Evolutionary conservation across 768 basidiomycete species (phyloP).

Genomic region (Cytidiella melzeri): DNA sequence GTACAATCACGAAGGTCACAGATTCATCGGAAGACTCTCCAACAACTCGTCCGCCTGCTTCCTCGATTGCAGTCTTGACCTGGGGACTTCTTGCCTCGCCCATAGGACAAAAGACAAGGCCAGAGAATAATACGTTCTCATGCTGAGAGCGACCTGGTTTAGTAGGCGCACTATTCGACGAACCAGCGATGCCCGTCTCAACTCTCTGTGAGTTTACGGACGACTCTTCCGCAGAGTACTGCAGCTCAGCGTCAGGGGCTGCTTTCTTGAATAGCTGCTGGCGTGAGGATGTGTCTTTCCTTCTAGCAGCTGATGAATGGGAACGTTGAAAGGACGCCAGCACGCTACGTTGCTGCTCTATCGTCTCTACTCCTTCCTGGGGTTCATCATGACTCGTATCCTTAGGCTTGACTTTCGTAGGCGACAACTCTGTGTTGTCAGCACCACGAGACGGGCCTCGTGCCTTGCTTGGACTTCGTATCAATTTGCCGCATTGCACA

Average conservation of each 20-base stretch:
- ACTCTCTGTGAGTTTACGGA: too few relatives aligned
- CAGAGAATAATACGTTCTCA: conserved; percentile 18
- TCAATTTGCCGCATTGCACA: conserved; percentile 48
- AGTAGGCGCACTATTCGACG: too few relatives aligned
- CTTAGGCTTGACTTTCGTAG: background rate
- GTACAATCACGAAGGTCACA: conserved; percentile 62
- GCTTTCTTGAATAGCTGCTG: too few relatives aligned
- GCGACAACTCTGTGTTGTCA: conserved; percentile 13
- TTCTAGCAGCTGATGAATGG: conserved; percentile 43
- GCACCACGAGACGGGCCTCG: conserved; percentile 14
- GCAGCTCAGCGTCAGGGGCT: too few relatives aligned
- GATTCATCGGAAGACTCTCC: conserved; percentile 33
- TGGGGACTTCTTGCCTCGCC: conserved; percentile 59
- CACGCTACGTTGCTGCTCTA: conserved; percentile 23
- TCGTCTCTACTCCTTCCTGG: background rate
- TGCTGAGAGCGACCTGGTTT: background rate
- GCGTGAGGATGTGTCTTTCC: too few relatives aligned
- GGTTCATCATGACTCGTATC: background rate
- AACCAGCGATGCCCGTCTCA: too few relatives aligned
- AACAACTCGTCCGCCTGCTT: conserved; percentile 48
- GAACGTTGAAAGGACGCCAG: conserved; percentile 57
- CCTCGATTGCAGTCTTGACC: conserved; percentile 57
- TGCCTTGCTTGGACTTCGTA: conserved; percentile 55
- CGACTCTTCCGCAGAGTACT: too few relatives aligned
- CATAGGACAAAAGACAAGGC: conserved; percentile 49